Percentiles rank a stretch among this genome's conserved stretches.
phyloP scores from a whole-genome alignment of 208 protist genomes.

The Endotrypanum monterogeii region DNA sequence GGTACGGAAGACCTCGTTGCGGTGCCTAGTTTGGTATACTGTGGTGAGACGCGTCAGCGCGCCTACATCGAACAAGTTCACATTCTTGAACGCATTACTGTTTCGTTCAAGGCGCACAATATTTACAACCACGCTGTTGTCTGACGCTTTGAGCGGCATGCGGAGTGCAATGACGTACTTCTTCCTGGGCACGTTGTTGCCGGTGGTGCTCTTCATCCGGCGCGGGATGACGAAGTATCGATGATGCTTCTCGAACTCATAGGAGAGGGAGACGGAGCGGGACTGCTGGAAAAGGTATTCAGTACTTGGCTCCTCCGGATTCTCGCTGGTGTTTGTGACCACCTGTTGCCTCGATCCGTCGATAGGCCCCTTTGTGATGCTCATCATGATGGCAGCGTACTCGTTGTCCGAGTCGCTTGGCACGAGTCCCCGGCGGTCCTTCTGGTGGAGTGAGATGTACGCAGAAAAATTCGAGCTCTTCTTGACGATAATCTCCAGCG shows the following conservation, averaged over 20 bases:
- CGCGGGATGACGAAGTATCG: conserved; percentile 48
- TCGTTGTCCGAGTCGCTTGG: conserved; percentile 37
- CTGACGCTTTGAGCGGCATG: conserved; percentile 21
- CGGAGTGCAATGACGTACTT: conserved; percentile 43
- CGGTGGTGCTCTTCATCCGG: conserved; percentile 44
- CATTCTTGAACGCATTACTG: conserved; percentile 44
- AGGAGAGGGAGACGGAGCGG: conserved; percentile 41
- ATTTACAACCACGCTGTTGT: conserved; percentile 30
- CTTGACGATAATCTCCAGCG: conserved; percentile 42
- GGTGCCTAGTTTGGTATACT: conserved; percentile 38
- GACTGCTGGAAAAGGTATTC: conserved; percentile 50
- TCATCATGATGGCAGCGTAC: conserved; percentile 59
- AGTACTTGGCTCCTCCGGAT: conserved; percentile 41
- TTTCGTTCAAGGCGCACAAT: conserved; percentile 37
- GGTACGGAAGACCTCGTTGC: conserved; percentile 35
- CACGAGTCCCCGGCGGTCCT: conserved; percentile 51
- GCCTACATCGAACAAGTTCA: conserved; percentile 33
- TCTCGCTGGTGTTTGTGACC: conserved; percentile 36
- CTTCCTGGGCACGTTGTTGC: conserved; percentile 46
- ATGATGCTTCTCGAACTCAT: conserved; percentile 41
- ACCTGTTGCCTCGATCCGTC: conserved; percentile 34
- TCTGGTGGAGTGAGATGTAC: conserved; percentile 54
- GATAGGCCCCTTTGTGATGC: conserved; percentile 35
- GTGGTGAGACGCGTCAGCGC: conserved; percentile 31
- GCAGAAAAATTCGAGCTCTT: conserved; percentile 35